These are phyloP conservation scores for Saccharomycopsis capsularis DNA, from an alignment of 805 yeast genomes.

Conservation along the genomic window DNA sequence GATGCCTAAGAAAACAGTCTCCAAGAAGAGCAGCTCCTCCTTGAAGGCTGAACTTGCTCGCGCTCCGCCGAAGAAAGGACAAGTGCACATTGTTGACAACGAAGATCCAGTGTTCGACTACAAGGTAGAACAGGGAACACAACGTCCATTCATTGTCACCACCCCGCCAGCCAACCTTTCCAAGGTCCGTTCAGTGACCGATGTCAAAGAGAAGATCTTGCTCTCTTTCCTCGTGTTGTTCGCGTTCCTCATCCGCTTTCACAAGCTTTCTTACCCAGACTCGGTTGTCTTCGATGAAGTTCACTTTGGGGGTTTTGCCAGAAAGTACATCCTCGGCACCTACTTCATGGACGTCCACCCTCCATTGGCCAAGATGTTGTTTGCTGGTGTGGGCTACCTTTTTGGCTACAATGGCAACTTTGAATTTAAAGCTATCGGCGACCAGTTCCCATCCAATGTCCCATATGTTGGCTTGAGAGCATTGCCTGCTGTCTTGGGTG, in stretches of 20 bases:
- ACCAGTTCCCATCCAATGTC: slow-evolving; percentile 43
- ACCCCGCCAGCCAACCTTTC: slow-evolving; percentile 38
- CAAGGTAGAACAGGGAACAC: slow-evolving; percentile 41
- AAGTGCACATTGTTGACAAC: not conserved
- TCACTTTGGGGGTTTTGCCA: slow-evolving; percentile 95
- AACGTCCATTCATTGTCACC: slow-evolving; percentile 49
- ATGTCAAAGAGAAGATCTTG: slow-evolving; percentile 35
- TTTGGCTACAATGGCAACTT: slow-evolving; percentile 73
- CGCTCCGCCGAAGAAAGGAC: not conserved
- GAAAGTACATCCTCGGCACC: slow-evolving; percentile 60
- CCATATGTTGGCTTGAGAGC: slow-evolving; percentile 69
- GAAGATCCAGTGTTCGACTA: slow-evolving; percentile 39
- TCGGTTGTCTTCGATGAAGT: slow-evolving; percentile 83
- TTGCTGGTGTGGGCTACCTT: slow-evolving; percentile 58
- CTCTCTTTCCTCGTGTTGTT: slow-evolving; percentile 39
- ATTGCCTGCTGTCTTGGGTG: slow-evolving; percentile 62
- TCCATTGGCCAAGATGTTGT: slow-evolving; percentile 70
- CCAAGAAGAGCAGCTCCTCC: slow-evolving; percentile 11
- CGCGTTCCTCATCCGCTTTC: slow-evolving; percentile 54
- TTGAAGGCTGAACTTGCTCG: slow-evolving; percentile 2
- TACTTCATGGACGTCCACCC: slow-evolving; percentile 76
- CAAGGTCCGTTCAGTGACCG: slow-evolving; percentile 35
- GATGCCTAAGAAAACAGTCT: slow-evolving; percentile 16
- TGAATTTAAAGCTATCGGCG: slow-evolving; percentile 60
- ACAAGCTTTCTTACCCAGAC: slow-evolving; percentile 56